Evolutionary conservation across 345 rosid species (phyloP), one percentile per base, ranked within the genome.

Genomic region (Gossypium longicalyx): DNA sequence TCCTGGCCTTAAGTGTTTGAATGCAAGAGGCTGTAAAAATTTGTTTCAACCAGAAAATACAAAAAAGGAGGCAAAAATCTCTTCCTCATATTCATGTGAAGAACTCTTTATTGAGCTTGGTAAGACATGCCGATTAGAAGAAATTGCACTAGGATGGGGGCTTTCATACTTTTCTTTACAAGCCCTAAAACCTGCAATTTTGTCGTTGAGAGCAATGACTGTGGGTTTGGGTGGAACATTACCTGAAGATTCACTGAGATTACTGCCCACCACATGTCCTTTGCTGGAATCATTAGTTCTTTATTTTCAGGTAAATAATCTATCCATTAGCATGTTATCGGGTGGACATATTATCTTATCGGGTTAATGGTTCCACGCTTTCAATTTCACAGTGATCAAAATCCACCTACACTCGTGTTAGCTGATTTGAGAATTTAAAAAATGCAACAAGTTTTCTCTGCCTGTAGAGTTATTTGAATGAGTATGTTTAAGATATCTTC

Each of bases 161-260:
- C 83, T 90, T 76, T 77, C 89, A 74, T 83, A 70, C 53, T 76
- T 81, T 70, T 82, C 88, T 23, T 75, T 93, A 11, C 87, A 75
- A 85, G 76, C 80, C 82, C 71, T 93, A 76, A 84, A 80, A 78
- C 94, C 91, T 81, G 91, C 88, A 77, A 67, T 85, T 70, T 63
- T 58, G 27, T 80, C 79, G 41, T 77, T 91, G 63, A 84, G 82
- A 78, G 74, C 80, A 70, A 67, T 90, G 76, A 81, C 85, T 67
- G 80, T 89, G 67, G 93, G 98, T 59, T 81, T 93, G 77, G 98
- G 98, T 73, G 98, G 88, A 77, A 82, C 91, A 43, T 78, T 89
- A 16, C 86, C 90, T 58, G 94, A 88, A 84, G 83, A 81, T 77
- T 81, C 82, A 15, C 75, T 90, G 67, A 77, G 74, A 60, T 77